These are phyloP conservation scores for Geotrichum reessii DNA, from an alignment of 1,139 yeast genomes.

Conservation along the genomic window DNA sequence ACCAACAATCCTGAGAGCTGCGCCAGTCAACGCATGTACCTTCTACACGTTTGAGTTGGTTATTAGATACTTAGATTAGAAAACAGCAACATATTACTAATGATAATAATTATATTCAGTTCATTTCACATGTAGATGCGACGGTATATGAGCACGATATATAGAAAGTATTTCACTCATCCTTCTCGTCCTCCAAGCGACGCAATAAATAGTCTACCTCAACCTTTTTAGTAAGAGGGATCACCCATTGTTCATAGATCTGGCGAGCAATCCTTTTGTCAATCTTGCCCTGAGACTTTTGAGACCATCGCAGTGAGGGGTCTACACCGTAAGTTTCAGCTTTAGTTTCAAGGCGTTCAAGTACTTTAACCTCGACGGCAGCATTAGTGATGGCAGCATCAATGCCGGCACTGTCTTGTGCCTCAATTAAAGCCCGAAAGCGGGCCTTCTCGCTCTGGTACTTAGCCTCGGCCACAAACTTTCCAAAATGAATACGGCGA, in stretches of 20 bases:
- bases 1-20: constrained; percentile 90
- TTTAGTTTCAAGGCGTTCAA: constrained; percentile 70
- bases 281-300: constrained; percentile 67
- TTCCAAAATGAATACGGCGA: constrained; percentile 94
- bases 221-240: constrained; percentile 90
- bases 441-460: constrained; percentile 60
- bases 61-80: constrained; percentile 39
- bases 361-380: constrained; percentile 78
- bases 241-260: constrained; percentile 80
- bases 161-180: not conserved
- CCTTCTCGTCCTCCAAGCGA: constrained; percentile 55
- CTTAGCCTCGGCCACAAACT: constrained; percentile 94
- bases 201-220: constrained; percentile 86
- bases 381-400: constrained; percentile 77
- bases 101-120: not conserved
- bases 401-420: constrained; percentile 64
- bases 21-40: constrained; percentile 96
- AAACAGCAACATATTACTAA: not conserved
- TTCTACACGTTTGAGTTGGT: constrained; percentile 87
- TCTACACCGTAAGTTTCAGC: constrained; percentile 85
- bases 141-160: not conserved
- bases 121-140: constrained; percentile 1
- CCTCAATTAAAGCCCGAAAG: constrained; percentile 59
- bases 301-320: constrained; percentile 66
- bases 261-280: constrained; percentile 74